Base-by-base conservation (phyloP, 805 yeast genomes). In the Candida michaelii region DNA sequence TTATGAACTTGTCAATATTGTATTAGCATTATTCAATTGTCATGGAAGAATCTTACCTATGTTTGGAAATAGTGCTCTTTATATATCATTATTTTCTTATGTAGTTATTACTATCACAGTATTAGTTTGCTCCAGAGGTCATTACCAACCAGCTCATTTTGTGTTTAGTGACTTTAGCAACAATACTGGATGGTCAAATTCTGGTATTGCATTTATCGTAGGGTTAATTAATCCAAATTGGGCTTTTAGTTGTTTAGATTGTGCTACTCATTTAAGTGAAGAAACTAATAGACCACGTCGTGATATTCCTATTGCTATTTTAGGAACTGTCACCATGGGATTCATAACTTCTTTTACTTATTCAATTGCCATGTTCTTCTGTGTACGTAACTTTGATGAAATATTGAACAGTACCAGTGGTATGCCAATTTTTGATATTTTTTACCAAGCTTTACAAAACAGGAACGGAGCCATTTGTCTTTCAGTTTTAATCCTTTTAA, bases 251-350 rank as follows among this genome's bases (percentile, higher is more conserved):
- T 69, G 73, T 49, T 61, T 68, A 30, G 74, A 68, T 53, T 58
- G 65, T 18, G 72, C 73, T 12, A 58, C 70, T 18, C 74, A 68
- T 46, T 59, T 68, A 57, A 70, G 69, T 30, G 74, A 68, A 55
- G 74, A 66, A 53, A 64, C 66, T 17, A 50, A 54, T 30, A 55
- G 55, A 31, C 68, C 74, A n/a, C 63, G 61, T 52, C 54, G 61
- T 15, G 64, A 60, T 44, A 66, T 68, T 35, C 73, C 73, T 11
- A 63, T 62, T 45, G 71, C 70, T 13, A 63, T 68, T 30, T 45
- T 67, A 46, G 63, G 67, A 14, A 68, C 74, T 11, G 71, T 68
- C 30, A 61, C 71, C 40, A 65, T 68, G 39, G 73, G 73, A 1
- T 56, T 68, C 49, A 49, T 62, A 27, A 67, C 73, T 2, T 59